Evolutionary conservation across 768 basidiomycete genomes (phyloP).

Genomic region (Ramaria sp.): DNA sequence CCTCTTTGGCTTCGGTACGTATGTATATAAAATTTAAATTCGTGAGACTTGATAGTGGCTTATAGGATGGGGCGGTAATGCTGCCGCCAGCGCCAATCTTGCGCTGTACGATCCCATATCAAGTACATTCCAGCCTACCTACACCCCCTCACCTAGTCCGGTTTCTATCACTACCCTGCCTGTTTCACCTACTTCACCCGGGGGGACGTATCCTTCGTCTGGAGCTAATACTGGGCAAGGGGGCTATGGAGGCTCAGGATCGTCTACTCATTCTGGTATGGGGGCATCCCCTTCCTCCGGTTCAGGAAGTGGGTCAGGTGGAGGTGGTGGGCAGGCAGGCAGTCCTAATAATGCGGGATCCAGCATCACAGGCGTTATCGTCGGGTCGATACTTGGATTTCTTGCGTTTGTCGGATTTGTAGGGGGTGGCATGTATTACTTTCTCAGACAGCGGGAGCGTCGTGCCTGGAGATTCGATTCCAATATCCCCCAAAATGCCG

Average conservation of each 20-base stretch:
- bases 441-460: slow-evolving; percentile 8
- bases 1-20: slow-evolving; percentile 70
- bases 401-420: slow-evolving; percentile 40
- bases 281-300: no score
- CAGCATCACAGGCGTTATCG: slow-evolving; percentile 37
- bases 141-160: background rate
- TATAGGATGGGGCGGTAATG: slow-evolving; percentile 1
- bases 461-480: slow-evolving; percentile 1
- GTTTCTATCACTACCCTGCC: slow-evolving; percentile 3
- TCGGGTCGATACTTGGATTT: slow-evolving; percentile 54
- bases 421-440: slow-evolving; percentile 30
- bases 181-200: background rate
- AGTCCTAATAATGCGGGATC: slow-evolving; percentile 5
- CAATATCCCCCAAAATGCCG: background rate
- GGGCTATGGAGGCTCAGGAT: background rate
- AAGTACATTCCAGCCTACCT: background rate
- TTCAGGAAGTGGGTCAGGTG: no score
- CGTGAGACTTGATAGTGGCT: background rate
- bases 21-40: background rate
- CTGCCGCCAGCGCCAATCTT: background rate
- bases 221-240: background rate
- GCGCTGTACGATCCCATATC: background rate
- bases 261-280: no score
- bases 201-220: background rate
- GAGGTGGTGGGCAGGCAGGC: background rate